Percentiles rank a stretch among this genome's conserved stretches.
phyloP scores from a whole-genome alignment of 805 yeast genomes.

The Ogataea ramenticola region DNA sequence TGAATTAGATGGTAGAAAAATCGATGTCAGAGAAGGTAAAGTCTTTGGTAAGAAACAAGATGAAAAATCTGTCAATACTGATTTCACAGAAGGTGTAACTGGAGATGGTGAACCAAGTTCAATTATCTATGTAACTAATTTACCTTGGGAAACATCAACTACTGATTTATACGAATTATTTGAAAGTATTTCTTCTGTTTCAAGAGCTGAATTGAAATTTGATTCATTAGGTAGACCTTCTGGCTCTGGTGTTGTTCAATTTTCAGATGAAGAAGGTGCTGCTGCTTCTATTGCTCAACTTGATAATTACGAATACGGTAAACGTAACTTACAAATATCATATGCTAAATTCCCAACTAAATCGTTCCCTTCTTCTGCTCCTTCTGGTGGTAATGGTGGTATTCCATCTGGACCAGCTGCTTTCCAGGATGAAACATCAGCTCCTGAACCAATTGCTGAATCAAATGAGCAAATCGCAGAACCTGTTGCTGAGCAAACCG shows the following conservation, averaged over 20 bases:
- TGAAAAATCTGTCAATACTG: slow-evolving; percentile 28
- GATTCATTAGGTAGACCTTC: slow-evolving; percentile 57
- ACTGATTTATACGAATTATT: slow-evolving; percentile 81
- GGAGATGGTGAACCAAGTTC: slow-evolving; percentile 57
- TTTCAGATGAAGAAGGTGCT: slow-evolving; percentile 60
- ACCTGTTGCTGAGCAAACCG: slow-evolving; percentile 1
- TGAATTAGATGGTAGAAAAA: slow-evolving; percentile 64
- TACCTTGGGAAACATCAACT: slow-evolving; percentile 86
- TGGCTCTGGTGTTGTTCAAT: slow-evolving; percentile 83
- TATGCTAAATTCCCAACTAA: slow-evolving; percentile 43
- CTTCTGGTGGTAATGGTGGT: too few species aligned
- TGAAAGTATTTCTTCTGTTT: slow-evolving; percentile 73
- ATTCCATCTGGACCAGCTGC: not conserved
- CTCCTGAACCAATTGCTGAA: not conserved
- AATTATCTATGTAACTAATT: slow-evolving; percentile 62
- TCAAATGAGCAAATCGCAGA: too few species aligned
- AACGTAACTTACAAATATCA: slow-evolving; percentile 59
- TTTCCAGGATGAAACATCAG: not conserved
- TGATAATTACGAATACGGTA: slow-evolving; percentile 79
- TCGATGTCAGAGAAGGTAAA: slow-evolving; percentile 77
- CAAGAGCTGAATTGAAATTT: slow-evolving; percentile 67
- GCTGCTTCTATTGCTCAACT: slow-evolving; percentile 68
- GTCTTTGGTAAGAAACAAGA: slow-evolving; percentile 13
- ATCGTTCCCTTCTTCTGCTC: too few species aligned
- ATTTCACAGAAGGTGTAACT: slow-evolving; percentile 58